Base-by-base conservation (phyloP, 305 asterid genomes). In the Solanum chacoense region DNA sequence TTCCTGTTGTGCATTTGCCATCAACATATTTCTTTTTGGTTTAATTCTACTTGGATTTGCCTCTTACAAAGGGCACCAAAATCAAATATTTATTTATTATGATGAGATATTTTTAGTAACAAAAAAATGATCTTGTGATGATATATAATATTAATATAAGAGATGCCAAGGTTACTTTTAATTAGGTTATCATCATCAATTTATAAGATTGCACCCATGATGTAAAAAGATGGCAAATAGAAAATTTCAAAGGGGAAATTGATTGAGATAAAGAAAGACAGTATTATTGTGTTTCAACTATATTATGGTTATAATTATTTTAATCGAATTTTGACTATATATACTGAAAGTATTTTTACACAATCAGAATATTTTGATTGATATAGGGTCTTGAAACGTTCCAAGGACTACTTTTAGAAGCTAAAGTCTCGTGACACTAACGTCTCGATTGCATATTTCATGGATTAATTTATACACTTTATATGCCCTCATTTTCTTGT, bases 1-100 rank as follows among this genome's bases (percentile, higher is more conserved):
- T 87, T 89, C 37, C 34, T 65, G 80, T 79, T 36, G 75, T 89
- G 85, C 5, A 32, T 88, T 63, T 31, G 86, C 73, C 80, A 79
- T 88, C 88, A 89, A 78, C 88, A 50, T 67, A 40, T 40, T 29
- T 89, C 89, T 89, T 55, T 80, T 59, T 67, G 31, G 42, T 88
- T 87, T 87, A 76, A 86, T 65, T 86, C 67, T 34, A 38, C 37
- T 85, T 92, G 95, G 88, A 85, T 85, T 69, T 85, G 38, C 78
- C 78, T 91, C 93, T 91, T 89, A 90, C 93, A 90, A 90, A 89
- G 93, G 93, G 79, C 91, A 88, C 91, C 89, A 32, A 69, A 75
- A 34, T 75, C 81, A 75, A 75, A 11, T 74, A 7, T 69, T 69
- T 72, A 14, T 73, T 74, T 32, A 18, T 32, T 74, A 35, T 35